phyloP scores from a whole-genome alignment of 352 stramenopile species.

The Pythium pyrilobum region DNA sequence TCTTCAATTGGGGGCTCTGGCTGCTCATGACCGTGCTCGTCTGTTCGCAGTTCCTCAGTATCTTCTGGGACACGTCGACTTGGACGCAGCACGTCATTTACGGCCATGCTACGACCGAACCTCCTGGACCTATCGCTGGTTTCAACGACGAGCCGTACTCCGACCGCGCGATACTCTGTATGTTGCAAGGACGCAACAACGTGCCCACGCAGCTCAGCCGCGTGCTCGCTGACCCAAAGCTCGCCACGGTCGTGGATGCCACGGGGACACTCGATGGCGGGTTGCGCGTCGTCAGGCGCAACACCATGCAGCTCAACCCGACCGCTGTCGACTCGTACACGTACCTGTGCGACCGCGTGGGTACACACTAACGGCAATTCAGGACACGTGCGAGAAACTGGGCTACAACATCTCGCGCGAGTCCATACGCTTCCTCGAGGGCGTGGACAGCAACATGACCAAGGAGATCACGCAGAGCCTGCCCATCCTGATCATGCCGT shows the following conservation, averaged over 20 bases:
- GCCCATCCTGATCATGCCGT: conserved; percentile 22
- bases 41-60: conserved; percentile 21
- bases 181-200: not conserved
- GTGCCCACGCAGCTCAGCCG: not conserved
- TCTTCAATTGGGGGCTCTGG: conserved; percentile 26
- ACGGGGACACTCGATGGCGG: conserved; percentile 8
- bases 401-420: conserved; percentile 21
- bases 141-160: not conserved
- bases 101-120: not conserved
- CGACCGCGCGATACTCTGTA: not conserved
- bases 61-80: conserved; percentile 9
- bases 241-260: not conserved
- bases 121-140: conserved; percentile 7
- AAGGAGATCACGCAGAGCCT: conserved; percentile 9
- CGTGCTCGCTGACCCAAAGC: not conserved
- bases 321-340: not conserved
- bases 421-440: conserved; percentile 11
- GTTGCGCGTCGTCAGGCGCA: conserved; percentile 22
- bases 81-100: not conserved
- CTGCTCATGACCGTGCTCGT: conserved; percentile 19
- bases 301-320: not conserved
- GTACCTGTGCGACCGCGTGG: conserved; percentile 6
- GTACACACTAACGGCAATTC: conserved; percentile 8
- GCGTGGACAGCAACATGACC: not conserved
- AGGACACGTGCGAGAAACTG: conserved; percentile 1